Base-by-base conservation (phyloP, 768 basidiomycete species). In the Ramaria sp. region DNA sequence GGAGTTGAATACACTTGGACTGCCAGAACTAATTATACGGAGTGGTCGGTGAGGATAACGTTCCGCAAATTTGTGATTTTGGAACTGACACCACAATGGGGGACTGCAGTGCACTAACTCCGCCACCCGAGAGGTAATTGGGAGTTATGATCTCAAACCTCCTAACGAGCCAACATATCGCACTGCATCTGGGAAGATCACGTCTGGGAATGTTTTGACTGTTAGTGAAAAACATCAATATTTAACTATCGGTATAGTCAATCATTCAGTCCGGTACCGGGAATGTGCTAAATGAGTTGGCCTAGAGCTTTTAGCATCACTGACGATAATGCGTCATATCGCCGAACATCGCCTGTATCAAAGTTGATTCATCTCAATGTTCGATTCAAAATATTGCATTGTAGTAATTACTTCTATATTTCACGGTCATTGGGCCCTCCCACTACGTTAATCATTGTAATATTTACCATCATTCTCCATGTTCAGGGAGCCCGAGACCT, bases 21-120 rank as follows among this genome's bases (percentile, higher is more conserved):
- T 27, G 70, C 79, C 65, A 73, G 73, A 28, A 70, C 69, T 38
- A 27, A n/a, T 30, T 18, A 18, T 5, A 42, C 55, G 24, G 83
- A 87, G 67, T 88, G 85, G 85, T 73, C 84, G 63, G 85, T 88
- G 65, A 64, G 85, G n/a, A n/a, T n/a, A n/a, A n/a, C n/a, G n/a
- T n/a, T 75, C 52, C 18, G 42, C 43, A 22, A n/a, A n/a, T n/a
- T n/a, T 56, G n/a, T 58, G 41, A 22, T 37, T 32, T 27, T 24
- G 32, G 12, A 13, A 18, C 18, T 61, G 27, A 24, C n/a, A n/a
- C 47, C n/a, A 24, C 28, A 32, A 6, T 18, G n/a, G 12, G 12
- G 39, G 28, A 42, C 20, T 24, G 57, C 41, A 85, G 83, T 83
- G 82, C 57, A 71, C 77, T 42, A 71, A 71, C 48, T 70, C 71